Conservation (phyloP, 106 monocot genomes). For the Xerophyta viscosa region DNA sequence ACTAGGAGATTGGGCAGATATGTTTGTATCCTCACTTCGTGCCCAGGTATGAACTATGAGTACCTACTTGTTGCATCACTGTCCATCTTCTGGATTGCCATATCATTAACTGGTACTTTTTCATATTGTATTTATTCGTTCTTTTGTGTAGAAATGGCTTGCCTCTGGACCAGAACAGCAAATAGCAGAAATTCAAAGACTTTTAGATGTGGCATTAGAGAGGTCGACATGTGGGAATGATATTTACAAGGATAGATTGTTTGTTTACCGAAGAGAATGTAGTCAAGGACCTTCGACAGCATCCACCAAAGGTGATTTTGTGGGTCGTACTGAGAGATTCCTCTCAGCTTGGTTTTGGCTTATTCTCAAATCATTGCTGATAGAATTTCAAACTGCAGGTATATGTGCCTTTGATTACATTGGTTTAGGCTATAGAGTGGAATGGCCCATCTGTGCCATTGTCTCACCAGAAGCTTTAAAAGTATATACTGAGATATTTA, state of each 20-base stretch:
- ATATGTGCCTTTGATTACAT: slow-evolving; percentile 54
- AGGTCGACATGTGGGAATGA: slow-evolving; percentile 87
- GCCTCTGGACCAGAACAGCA: slow-evolving; percentile 26
- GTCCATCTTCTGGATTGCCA: background rate
- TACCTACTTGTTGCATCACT: background rate
- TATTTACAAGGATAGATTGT: slow-evolving; percentile 65
- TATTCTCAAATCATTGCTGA: background rate
- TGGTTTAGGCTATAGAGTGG: slow-evolving; percentile 69
- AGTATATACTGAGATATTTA: slow-evolving; percentile 75
- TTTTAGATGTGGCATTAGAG: slow-evolving; percentile 71
- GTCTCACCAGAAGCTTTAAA: slow-evolving; percentile 57
- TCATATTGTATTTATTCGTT: background rate
- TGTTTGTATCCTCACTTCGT: slow-evolving; percentile 50
- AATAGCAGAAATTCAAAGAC: slow-evolving; percentile 58
- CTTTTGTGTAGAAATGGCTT: slow-evolving; percentile 58
- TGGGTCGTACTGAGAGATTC: background rate
- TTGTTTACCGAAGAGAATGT: slow-evolving; percentile 37
- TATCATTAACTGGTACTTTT: background rate
- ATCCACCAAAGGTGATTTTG: slow-evolving; percentile 32
- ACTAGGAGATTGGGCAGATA: slow-evolving; percentile 88
- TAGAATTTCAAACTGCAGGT: slow-evolving; percentile 26
- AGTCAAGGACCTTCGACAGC: slow-evolving; percentile 5
- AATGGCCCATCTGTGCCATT: slow-evolving; percentile 84
- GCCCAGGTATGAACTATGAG: slow-evolving; percentile 37
- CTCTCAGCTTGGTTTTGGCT: background rate